Conservation (phyloP, 345 rosid genomes). For the Turnera subulata region DNA sequence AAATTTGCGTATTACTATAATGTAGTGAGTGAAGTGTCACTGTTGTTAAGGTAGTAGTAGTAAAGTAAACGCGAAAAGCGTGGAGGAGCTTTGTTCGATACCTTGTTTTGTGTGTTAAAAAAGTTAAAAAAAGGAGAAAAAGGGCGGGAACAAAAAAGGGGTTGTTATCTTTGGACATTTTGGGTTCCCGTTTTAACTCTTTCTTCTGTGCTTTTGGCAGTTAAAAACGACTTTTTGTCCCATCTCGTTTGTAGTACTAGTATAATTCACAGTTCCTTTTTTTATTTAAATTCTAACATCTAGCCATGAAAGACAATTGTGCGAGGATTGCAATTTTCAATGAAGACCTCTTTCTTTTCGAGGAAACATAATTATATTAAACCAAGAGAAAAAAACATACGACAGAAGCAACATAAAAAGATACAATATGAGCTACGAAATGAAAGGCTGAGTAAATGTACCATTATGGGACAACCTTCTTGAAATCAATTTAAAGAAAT, state of each 20-base stretch:
- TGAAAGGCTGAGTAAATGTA: no score
- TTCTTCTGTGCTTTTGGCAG: background rate
- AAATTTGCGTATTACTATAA: background rate
- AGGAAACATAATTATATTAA: no score
- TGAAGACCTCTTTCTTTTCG: no score
- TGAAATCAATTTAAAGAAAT: no score
- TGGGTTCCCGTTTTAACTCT: slow-evolving; percentile 17
- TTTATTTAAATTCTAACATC: no score
- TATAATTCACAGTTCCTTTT: background rate
- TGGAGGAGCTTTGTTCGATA: background rate
- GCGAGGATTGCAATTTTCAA: no score
- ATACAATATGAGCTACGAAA: no score
- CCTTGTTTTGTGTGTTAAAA: slow-evolving; percentile 2
- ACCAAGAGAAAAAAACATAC: no score
- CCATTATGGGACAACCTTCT: no score
- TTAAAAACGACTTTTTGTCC: slow-evolving; percentile 16
- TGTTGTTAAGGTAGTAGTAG: background rate
- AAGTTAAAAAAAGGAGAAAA: slow-evolving; percentile 17
- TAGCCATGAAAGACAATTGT: no score
- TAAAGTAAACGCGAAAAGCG: background rate
- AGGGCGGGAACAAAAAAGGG: slow-evolving; percentile 32
- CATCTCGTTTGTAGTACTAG: background rate
- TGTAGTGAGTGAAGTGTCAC: background rate
- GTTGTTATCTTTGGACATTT: slow-evolving; percentile 26
- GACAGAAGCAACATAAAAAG: no score